Evolutionary conservation across 2,329 filamentous ascomycete genomes (phyloP), one percentile per base, ranked within the genome.

Genomic region (Trematosphaeria pertusa): DNA sequence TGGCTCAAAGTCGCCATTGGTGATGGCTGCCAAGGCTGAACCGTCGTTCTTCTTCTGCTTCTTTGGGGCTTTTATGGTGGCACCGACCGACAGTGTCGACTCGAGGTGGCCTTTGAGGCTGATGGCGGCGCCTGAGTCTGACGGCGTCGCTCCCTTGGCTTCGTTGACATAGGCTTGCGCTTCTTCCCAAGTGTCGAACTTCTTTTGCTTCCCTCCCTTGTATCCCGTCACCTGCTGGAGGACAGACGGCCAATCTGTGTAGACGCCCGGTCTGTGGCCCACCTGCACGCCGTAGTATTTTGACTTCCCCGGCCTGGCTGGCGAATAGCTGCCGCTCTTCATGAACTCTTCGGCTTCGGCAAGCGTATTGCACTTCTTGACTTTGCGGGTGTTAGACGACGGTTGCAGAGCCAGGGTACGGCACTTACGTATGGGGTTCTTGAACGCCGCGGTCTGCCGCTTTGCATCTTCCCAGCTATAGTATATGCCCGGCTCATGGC

Each of bases 311-410:
- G 75, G 69, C 14, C 67, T 69, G 2, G 71, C 60, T 2, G 71
- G 71, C 11, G 65, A 58, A 3, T 66, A 67, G 6, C 70, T 70
- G 46, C 81, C 79, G 56, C 80, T 81, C 36, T 89, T 88, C 19
- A 90, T 78, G 66, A 89, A 97, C 2, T 83, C 84, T 61, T 88
- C 82, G n/a, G 93, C 93, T 49, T 96, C 91, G 52, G 86, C 81
- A 48, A 81, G 76, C 0, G 81, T 84, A 8, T 79, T 74, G 66
- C 96, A 97, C 1, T 88, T 90, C 75, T 94, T 93, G 77, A 88
- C 90, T 94, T 50, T 19, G 32, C 19, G 14, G 4, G 7, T 4
- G 26, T 61, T 42, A 58, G 43, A 22, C 3, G 14, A 21, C 6
- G 19, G 3, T 7, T 28, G 24, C 14, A 21, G 11, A 7, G 22